Evolutionary conservation across 2,329 filamentous ascomycete genomes (phyloP).

Genomic region (Xylaria sp.): DNA sequence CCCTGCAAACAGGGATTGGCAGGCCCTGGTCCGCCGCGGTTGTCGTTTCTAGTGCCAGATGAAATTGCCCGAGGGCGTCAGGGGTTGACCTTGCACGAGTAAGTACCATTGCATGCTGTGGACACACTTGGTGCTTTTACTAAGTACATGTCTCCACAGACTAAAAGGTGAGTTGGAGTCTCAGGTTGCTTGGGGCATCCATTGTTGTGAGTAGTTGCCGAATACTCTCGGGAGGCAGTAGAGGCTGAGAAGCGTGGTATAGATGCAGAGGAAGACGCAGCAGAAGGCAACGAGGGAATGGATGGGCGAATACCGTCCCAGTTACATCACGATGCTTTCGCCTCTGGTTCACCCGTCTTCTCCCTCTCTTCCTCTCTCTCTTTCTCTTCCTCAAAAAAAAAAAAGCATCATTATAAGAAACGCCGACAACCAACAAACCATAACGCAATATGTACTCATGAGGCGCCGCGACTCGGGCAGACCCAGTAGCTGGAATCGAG

Average conservation of each 20-base stretch:
- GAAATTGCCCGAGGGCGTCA: slow-evolving; percentile 51
- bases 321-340: too few relatives aligned
- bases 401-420: not conserved
- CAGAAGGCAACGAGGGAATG: too few relatives aligned
- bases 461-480: slow-evolving; percentile 13
- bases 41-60: slow-evolving; percentile 47
- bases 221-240: not conserved
- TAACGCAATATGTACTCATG: not conserved
- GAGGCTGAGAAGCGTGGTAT: not conserved
- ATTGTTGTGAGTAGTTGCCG: not conserved
- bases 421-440: not conserved
- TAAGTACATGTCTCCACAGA: slow-evolving; percentile 7
- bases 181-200: not conserved
- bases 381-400: too few relatives aligned
- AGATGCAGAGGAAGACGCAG: not conserved
- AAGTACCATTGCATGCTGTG: slow-evolving; percentile 40
- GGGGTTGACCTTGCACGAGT: slow-evolving; percentile 40
- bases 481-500: slow-evolving; percentile 19
- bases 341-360: not conserved
- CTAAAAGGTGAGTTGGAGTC: not conserved
- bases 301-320: not conserved
- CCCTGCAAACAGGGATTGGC: slow-evolving; percentile 32
- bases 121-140: slow-evolving; percentile 19
- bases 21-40: slow-evolving; percentile 42
- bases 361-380: too few relatives aligned